phyloP scores from a whole-genome alignment of 495 filamentous ascomycete species.

The Aspergillus sclerotiicarbonarius region DNA sequence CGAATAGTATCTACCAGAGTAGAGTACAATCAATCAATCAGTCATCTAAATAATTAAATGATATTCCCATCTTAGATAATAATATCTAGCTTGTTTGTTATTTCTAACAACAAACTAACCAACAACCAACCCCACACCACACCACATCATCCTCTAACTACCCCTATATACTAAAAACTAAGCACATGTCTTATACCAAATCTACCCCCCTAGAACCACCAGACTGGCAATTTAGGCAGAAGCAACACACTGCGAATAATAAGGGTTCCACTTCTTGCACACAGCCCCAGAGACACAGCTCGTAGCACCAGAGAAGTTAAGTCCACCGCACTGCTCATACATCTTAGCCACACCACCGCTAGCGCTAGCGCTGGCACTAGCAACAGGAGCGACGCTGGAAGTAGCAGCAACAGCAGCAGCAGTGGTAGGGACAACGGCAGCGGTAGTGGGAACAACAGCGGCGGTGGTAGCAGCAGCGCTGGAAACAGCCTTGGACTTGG shows the following conservation, averaged over 20 bases:
- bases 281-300: constrained; percentile 15
- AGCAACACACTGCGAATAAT: constrained; percentile 24
- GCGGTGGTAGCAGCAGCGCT: not conserved
- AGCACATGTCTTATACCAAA: too few relatives aligned
- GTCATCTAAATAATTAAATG: too few relatives aligned
- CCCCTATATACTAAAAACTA: too few relatives aligned
- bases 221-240: constrained; percentile 11
- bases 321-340: constrained; percentile 23
- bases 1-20: too few relatives aligned
- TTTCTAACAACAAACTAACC: too few relatives aligned
- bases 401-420: not conserved
- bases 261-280: constrained; percentile 27
- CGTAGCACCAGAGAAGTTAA: constrained; percentile 16
- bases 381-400: constrained; percentile 6
- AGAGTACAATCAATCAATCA: too few relatives aligned
- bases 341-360: constrained; percentile 11
- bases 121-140: too few relatives aligned
- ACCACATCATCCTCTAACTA: too few relatives aligned
- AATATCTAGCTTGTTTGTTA: too few relatives aligned
- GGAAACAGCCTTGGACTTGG: not conserved
- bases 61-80: too few relatives aligned
- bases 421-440: not conserved
- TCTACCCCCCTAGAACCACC: too few relatives aligned
- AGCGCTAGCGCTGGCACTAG: not conserved
- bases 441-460: not conserved